phyloP scores from a whole-genome alignment of 805 yeast species.

The Myxozyma mucilagina region DNA sequence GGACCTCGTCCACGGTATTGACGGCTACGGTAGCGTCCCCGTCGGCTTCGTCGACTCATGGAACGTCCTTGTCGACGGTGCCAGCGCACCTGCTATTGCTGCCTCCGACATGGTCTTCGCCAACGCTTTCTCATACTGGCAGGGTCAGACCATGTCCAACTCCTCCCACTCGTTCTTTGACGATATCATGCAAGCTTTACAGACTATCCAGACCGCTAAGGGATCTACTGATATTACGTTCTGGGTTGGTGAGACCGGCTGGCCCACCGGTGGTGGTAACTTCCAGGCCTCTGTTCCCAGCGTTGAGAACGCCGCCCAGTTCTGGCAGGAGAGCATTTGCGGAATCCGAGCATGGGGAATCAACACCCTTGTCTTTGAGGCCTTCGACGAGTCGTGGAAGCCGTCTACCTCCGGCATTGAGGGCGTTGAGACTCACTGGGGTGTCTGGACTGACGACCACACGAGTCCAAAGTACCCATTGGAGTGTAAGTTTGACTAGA shows the following conservation, averaged over 20 bases:
- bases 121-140: constrained; percentile 98
- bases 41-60: constrained; percentile 97
- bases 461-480: constrained; percentile 24
- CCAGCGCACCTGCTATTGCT: constrained; percentile 64
- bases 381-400: constrained; percentile 95
- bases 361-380: constrained; percentile 90
- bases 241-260: constrained; percentile 95
- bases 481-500: constrained; percentile 12
- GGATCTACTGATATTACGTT: constrained; percentile 83
- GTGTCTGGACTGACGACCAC: constrained; percentile 63
- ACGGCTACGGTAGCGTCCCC: constrained; percentile 50
- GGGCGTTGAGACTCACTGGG: constrained; percentile 90
- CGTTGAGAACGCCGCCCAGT: constrained; percentile 68
- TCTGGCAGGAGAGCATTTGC: constrained; percentile 88
- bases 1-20: constrained; percentile 57
- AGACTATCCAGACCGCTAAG: constrained; percentile 79
- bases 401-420: constrained; percentile 83
- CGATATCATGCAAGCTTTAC: constrained; percentile 97
- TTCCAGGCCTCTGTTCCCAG: constrained; percentile 69
- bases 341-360: constrained; percentile 96
- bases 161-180: constrained; percentile 91
- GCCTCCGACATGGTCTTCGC: constrained; percentile 87
- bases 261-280: constrained; percentile 88
- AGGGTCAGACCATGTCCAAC: constrained; percentile 83
- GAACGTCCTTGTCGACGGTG: constrained; percentile 86